phyloP scores from a whole-genome alignment of 2,329 filamentous ascomycete species.

The Talaromyces sp. region DNA sequence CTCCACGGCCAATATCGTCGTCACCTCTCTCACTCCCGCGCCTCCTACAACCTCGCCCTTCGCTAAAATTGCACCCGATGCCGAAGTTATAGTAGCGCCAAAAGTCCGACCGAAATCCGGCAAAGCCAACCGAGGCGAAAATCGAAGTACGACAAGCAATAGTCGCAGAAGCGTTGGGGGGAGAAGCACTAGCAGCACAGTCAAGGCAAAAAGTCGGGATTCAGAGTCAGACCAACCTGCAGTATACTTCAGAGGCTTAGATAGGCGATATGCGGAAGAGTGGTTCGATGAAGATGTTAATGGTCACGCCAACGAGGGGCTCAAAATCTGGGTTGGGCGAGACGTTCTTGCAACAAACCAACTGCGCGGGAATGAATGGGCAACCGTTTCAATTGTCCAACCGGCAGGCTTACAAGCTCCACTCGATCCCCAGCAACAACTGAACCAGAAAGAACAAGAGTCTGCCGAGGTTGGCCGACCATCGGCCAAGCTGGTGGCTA shows the following conservation, averaged over 20 bases:
- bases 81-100: constrained; percentile 94
- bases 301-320: constrained; percentile 50
- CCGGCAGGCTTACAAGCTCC: constrained; percentile 71
- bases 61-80: constrained; percentile 87
- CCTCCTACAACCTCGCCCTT: constrained; percentile 68
- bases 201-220: constrained; percentile 52
- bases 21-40: constrained; percentile 76
- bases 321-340: constrained; percentile 80
- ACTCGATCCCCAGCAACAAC: constrained; percentile 62
- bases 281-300: constrained; percentile 71
- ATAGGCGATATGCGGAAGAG: constrained; percentile 63
- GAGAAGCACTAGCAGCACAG: constrained; percentile 69
- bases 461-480: constrained; percentile 53
- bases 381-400: constrained; percentile 77
- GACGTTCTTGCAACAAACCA: constrained; percentile 69
- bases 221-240: constrained; percentile 57
- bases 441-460: constrained; percentile 60
- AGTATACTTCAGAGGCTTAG: constrained; percentile 76
- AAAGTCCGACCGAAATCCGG: constrained; percentile 73
- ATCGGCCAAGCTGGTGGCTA: constrained; percentile 68
- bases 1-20: constrained; percentile 85
- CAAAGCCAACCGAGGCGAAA: constrained; percentile 76
- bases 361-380: constrained; percentile 72
- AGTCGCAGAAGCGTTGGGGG: constrained; percentile 68
- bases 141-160: constrained; percentile 62